phyloP scores from a whole-genome alignment of 106 monocot species.

The Triglochin maritima region DNA sequence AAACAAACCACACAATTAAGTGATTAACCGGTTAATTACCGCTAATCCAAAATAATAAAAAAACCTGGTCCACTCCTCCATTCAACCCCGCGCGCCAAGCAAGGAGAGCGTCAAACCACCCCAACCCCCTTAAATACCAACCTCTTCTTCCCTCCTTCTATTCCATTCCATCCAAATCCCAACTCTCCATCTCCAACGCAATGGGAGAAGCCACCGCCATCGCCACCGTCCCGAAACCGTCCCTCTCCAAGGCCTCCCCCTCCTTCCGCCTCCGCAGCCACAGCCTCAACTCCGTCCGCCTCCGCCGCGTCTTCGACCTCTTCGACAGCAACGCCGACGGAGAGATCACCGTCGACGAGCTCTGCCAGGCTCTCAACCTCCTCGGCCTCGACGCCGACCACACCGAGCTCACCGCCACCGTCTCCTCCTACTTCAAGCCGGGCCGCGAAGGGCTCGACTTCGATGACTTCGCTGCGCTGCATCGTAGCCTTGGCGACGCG shows the following conservation, averaged over 20 bases:
- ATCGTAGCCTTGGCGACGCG: slow-evolving; percentile 4
- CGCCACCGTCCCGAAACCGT: background rate
- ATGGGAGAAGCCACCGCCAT: too few species aligned
- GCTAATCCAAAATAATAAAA: too few species aligned
- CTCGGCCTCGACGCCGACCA: slow-evolving; percentile 33
- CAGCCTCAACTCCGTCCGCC: slow-evolving; percentile 52
- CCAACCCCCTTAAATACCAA: too few species aligned
- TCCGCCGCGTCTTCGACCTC: slow-evolving; percentile 61
- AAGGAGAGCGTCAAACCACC: too few species aligned
- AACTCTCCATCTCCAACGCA: too few species aligned
- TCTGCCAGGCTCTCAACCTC: slow-evolving; percentile 23
- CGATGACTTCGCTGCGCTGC: slow-evolving; percentile 42
- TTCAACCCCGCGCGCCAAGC: too few species aligned
- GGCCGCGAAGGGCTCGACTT: slow-evolving; percentile 45
- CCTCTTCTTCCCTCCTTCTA: too few species aligned
- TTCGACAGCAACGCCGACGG: slow-evolving; percentile 54
- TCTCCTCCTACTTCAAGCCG: slow-evolving; percentile 28
- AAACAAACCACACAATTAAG: too few species aligned
- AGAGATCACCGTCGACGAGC: slow-evolving; percentile 34
- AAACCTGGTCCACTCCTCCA: too few species aligned
- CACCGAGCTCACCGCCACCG: slow-evolving; percentile 21
- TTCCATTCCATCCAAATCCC: too few species aligned
- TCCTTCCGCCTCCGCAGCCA: slow-evolving; percentile 48
- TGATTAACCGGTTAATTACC: too few species aligned
- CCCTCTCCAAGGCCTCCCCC: slow-evolving; percentile 5